Conservation (phyloP, 176 grass and related monocot genomes). For the Chloris gayana region DNA sequence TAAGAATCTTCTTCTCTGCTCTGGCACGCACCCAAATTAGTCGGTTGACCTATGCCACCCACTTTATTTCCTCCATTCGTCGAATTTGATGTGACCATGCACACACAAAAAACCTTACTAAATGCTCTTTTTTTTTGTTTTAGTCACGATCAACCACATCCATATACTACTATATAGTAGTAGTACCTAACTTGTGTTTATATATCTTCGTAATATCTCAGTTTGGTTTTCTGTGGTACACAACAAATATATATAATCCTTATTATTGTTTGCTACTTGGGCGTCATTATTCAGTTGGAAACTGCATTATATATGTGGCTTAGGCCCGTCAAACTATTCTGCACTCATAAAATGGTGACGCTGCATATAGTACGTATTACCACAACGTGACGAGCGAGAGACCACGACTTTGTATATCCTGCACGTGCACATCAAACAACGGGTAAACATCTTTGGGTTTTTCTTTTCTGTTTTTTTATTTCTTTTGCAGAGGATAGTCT, state of each 20-base stretch:
- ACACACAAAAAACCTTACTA: too few relatives aligned
- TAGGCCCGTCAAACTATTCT: not conserved
- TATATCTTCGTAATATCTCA: not conserved
- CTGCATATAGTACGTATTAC: not conserved
- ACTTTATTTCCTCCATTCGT: constrained; percentile 20
- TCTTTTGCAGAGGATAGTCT: not conserved
- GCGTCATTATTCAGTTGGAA: constrained; percentile 6
- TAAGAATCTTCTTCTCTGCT: constrained; percentile 46
- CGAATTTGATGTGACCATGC: not conserved
- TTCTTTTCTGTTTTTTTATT: not conserved
- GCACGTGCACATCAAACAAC: constrained; percentile 28
- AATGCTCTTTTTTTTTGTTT: too few relatives aligned
- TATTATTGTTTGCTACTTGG: not conserved
- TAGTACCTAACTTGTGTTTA: not conserved
- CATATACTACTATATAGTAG: too few relatives aligned
- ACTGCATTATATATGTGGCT: not conserved
- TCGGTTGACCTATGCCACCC: not conserved
- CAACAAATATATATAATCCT: not conserved
- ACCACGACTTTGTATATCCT: constrained; percentile 14
- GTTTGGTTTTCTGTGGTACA: not conserved
- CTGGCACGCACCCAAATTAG: not conserved
- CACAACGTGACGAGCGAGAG: not conserved
- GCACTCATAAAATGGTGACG: not conserved
- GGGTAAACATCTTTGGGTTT: not conserved
- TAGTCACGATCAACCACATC: too few relatives aligned